Evolutionary conservation across 768 basidiomycete species (phyloP).

Genomic region (Kwoniella bestiolae): DNA sequence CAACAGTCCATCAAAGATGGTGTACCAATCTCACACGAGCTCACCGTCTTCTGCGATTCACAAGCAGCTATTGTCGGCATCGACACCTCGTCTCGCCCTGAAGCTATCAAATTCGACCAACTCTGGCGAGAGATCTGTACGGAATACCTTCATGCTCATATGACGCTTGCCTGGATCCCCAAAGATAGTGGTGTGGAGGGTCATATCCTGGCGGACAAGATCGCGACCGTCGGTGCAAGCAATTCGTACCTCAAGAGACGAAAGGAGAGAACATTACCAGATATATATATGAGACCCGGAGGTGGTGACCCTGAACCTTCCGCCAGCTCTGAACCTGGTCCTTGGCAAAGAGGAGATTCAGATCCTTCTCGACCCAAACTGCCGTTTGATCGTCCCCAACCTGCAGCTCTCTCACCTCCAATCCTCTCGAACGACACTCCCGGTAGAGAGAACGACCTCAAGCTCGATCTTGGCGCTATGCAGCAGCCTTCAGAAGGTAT

Average conservation of each 20-base stretch:
- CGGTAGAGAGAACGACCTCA: constrained; percentile 1
- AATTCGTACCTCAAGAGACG: constrained; percentile 51
- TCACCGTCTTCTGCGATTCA: constrained; percentile 55
- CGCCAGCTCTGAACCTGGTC: constrained; percentile 42
- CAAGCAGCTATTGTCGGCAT: constrained; percentile 53
- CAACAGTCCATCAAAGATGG: constrained; percentile 39
- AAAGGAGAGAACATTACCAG: constrained; percentile 39
- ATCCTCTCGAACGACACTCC: neutral
- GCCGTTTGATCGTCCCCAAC: constrained; percentile 35
- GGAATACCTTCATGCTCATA: constrained; percentile 43
- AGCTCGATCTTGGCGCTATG: constrained; percentile 17
- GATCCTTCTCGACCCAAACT: constrained; percentile 41
- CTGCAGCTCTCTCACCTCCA: constrained; percentile 20
- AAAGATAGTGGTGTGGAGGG: constrained; percentile 49
- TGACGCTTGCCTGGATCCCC: constrained; percentile 56
- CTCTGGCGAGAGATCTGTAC: constrained; percentile 50
- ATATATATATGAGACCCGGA: constrained; percentile 35
- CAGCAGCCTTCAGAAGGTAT: constrained; percentile 11
- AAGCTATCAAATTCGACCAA: constrained; percentile 48
- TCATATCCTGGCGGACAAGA: constrained; percentile 52
- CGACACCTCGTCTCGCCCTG: constrained; percentile 52
- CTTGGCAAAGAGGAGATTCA: constrained; percentile 51
- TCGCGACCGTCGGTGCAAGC: constrained; percentile 50
- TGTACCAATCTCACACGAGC: constrained; percentile 43
- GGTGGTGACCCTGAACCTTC: constrained; percentile 42